A percentile compares a stretch with the other conserved stretches of the same genome.
These are phyloP conservation scores for Xenoacremonium recifei DNA, from an alignment of 2,329 filamentous ascomycete species.

Conservation along the genomic window DNA sequence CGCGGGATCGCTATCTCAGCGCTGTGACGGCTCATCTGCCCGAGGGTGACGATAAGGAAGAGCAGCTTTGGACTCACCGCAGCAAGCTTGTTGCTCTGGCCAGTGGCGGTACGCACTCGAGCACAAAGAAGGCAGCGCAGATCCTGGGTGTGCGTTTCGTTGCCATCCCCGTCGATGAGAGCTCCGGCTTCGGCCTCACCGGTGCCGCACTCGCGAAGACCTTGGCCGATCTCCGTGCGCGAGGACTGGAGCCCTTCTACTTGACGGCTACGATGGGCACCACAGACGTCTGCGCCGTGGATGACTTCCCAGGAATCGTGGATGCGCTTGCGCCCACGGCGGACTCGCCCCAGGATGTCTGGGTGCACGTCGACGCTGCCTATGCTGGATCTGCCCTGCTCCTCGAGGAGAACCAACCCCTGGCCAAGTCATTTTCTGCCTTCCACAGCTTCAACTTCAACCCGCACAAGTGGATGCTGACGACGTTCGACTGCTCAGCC, in stretches of 20 bases:
- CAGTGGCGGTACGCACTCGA: slow-evolving; percentile 77
- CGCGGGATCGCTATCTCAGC: slow-evolving; percentile 74
- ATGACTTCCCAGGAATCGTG: slow-evolving; percentile 73
- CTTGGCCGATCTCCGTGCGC: slow-evolving; percentile 62
- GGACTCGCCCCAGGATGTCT: slow-evolving; percentile 54
- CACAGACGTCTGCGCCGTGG: slow-evolving; percentile 83
- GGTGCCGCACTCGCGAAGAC: slow-evolving; percentile 59
- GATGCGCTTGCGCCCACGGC: slow-evolving; percentile 36
- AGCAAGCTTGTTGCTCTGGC: slow-evolving; percentile 71
- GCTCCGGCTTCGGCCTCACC: slow-evolving; percentile 69
- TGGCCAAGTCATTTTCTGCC: slow-evolving; percentile 57
- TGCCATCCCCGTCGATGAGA: slow-evolving; percentile 60
- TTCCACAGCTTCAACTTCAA: slow-evolving; percentile 94
- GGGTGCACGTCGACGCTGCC: slow-evolving; percentile 92
- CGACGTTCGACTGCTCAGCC: slow-evolving; percentile 85
- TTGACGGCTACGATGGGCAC: slow-evolving; percentile 82
- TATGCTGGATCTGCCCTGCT: slow-evolving; percentile 87
- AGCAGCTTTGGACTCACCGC: slow-evolving; percentile 57
- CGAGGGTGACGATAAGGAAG: slow-evolving; percentile 64
- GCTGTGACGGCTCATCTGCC: slow-evolving; percentile 53
- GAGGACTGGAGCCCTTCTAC: slow-evolving; percentile 81
- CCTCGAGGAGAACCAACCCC: slow-evolving; percentile 74
- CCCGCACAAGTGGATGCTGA: slow-evolving; percentile 96
- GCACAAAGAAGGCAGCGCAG: slow-evolving; percentile 82
- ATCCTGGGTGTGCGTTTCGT: slow-evolving; percentile 83